Conservation (phyloP, 2,329 filamentous ascomycete genomes). For the Neocatenulostroma microsporum region DNA sequence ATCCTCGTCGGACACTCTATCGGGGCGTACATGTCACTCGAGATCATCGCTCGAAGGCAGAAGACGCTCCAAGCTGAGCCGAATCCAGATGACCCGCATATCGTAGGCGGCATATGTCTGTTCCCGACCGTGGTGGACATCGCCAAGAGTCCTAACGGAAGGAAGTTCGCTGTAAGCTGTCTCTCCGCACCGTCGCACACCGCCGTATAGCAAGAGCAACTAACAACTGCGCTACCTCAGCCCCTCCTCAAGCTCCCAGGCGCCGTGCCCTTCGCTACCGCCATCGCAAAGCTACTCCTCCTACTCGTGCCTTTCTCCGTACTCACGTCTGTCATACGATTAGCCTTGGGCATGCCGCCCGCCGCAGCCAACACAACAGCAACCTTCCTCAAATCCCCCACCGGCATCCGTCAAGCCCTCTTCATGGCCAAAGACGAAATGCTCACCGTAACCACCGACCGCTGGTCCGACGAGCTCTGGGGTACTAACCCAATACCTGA, state of each 20-base stretch:
- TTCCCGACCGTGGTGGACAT: constrained; percentile 44
- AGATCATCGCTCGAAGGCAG: constrained; percentile 26
- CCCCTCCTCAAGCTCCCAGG: constrained; percentile 23
- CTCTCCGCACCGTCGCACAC: no score
- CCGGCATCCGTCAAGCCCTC: constrained; percentile 49
- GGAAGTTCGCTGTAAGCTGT: constrained; percentile 34
- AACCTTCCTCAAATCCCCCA: constrained; percentile 41
- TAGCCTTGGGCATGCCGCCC: no score
- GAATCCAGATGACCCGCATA: no score
- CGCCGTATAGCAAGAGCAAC: no score
- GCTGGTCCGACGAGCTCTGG: constrained; percentile 56
- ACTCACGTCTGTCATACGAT: constrained; percentile 36
- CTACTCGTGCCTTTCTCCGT: constrained; percentile 34
- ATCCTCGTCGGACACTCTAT: constrained; percentile 42
- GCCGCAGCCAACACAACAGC: constrained; percentile 42
- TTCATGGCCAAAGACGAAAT: constrained; percentile 54
- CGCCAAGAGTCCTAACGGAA: constrained; percentile 36
- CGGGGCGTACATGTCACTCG: constrained; percentile 40
- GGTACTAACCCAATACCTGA: no score
- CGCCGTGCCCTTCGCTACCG: constrained; percentile 29
- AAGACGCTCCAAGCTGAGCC: not conserved
- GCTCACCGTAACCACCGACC: constrained; percentile 45
- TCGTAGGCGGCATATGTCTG: constrained; percentile 31
- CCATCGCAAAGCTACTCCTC: constrained; percentile 37
- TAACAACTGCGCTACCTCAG: no score